These are phyloP conservation scores for Ophiosphaerella narmari DNA, from an alignment of 2,329 filamentous ascomycete species.

Conservation along the genomic window DNA sequence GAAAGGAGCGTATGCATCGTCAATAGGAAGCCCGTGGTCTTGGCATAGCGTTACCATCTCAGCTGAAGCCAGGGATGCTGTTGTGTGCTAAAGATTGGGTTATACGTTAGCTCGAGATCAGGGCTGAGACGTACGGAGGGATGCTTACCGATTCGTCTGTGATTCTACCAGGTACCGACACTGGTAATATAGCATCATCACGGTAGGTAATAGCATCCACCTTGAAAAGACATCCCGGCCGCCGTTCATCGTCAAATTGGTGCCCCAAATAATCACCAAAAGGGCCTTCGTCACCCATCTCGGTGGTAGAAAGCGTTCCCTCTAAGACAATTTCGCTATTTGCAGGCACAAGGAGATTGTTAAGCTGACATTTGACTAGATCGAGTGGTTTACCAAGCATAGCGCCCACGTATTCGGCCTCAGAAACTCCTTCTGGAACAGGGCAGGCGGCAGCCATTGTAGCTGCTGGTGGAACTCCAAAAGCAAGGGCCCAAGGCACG, in stretches of 20 bases:
- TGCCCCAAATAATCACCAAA: constrained; percentile 54
- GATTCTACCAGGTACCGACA: constrained; percentile 50
- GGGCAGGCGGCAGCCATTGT: constrained; percentile 48
- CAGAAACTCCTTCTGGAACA: constrained; percentile 52
- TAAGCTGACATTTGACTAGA: constrained; percentile 58
- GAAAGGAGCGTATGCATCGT: constrained; percentile 51
- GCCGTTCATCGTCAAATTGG: constrained; percentile 49
- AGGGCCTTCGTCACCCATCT: constrained; percentile 52
- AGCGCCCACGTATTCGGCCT: constrained; percentile 56
- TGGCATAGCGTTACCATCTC: constrained; percentile 47
- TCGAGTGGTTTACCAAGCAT: constrained; percentile 53
- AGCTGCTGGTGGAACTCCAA: constrained; percentile 57
- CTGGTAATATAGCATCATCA: constrained; percentile 53
- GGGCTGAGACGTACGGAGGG: not conserved
- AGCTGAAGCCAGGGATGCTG: constrained; percentile 46
- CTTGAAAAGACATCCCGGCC: constrained; percentile 47
- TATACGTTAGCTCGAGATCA: not conserved
- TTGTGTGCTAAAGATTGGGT: constrained; percentile 1
- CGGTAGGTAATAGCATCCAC: constrained; percentile 56
- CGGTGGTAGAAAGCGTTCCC: constrained; percentile 53
- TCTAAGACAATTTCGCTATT: constrained; percentile 59
- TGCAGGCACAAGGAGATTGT: constrained; percentile 55
- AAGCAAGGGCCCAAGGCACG: constrained; percentile 51
- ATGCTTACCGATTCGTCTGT: constrained; percentile 52
- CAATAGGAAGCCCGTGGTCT: constrained; percentile 49